Conservation (phyloP, 169 alveolate genomes). For the Eimeria acervulina region DNA sequence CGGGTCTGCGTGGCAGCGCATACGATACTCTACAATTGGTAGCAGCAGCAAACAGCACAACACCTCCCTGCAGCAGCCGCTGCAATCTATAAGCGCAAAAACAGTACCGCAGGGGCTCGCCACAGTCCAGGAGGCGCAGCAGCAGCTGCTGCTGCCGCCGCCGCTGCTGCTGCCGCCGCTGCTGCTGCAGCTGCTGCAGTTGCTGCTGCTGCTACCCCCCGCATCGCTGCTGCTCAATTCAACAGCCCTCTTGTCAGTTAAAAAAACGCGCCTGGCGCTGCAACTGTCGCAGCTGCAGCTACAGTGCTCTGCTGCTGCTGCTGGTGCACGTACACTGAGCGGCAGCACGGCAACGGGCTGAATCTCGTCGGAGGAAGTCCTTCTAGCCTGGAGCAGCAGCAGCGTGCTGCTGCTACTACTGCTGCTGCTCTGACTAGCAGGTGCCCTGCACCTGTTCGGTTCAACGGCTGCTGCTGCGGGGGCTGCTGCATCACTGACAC, state of each 20-base stretch:
- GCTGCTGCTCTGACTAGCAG: neutral
- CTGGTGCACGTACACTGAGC: neutral
- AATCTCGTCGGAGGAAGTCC: slow-evolving; percentile 14
- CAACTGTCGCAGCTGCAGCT: slow-evolving; percentile 30
- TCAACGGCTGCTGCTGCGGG: neutral
- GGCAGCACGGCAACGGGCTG: slow-evolving; percentile 3
- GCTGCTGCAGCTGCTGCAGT: neutral
- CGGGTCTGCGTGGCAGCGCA: slow-evolving; percentile 41
- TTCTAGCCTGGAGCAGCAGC: slow-evolving; percentile 29
- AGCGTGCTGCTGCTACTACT: neutral
- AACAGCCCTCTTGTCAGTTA: neutral
- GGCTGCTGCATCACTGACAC: neutral
- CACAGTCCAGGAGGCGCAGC: neutral
- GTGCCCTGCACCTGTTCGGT: neutral
- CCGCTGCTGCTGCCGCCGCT: neutral
- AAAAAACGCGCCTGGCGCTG: neutral
- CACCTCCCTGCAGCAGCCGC: slow-evolving; percentile 53
- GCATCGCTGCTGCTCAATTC: neutral
- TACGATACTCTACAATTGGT: slow-evolving; percentile 49
- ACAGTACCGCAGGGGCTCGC: slow-evolving; percentile 34
- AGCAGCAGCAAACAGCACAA: slow-evolving; percentile 54
- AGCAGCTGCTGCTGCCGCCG: neutral
- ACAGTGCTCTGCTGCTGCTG: slow-evolving; percentile 26
- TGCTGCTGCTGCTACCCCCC: neutral
- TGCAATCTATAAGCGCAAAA: slow-evolving; percentile 13